Conservation (phyloP, 164 flowering plant genomes). For the Taxillus chinensis region DNA sequence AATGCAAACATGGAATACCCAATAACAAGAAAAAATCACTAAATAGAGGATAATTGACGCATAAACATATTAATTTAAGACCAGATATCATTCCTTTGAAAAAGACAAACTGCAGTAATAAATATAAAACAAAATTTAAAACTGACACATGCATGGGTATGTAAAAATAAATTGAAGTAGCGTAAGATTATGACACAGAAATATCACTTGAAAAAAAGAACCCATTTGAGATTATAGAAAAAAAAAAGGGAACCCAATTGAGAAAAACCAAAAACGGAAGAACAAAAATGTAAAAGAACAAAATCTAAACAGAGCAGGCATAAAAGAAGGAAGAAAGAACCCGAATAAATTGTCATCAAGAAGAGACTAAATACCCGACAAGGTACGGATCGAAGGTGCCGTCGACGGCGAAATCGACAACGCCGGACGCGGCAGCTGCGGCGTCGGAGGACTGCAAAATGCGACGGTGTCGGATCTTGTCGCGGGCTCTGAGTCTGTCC, state of each 20-base stretch:
- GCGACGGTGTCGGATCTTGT: constrained; percentile 59
- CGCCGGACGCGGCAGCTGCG: constrained; percentile 41
- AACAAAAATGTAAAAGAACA: neutral
- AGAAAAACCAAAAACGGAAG: neutral
- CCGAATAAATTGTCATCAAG: neutral
- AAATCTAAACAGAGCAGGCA: neutral
- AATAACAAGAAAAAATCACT: neutral
- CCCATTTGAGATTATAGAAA: neutral
- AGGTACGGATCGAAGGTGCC: constrained; percentile 67
- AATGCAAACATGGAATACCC: neutral
- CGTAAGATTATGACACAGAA: too few relatives aligned
- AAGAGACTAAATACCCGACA: constrained; percentile 49
- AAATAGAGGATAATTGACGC: neutral
- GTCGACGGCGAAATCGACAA: constrained; percentile 68
- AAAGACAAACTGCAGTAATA: too few relatives aligned
- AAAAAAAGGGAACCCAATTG: neutral
- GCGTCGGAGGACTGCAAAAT: constrained; percentile 44
- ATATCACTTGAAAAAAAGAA: too few relatives aligned
- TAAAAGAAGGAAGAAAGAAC: neutral
- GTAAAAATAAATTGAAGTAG: too few relatives aligned
- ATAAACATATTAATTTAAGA: neutral
- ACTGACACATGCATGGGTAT: too few relatives aligned
- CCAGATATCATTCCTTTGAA: too few relatives aligned
- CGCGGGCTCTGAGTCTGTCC: constrained; percentile 46
- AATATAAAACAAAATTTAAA: too few relatives aligned